Percentiles rank a stretch among this genome's conserved stretches.
phyloP scores from a whole-genome alignment of 345 rosid genomes.

The Eutrema japonicum region DNA sequence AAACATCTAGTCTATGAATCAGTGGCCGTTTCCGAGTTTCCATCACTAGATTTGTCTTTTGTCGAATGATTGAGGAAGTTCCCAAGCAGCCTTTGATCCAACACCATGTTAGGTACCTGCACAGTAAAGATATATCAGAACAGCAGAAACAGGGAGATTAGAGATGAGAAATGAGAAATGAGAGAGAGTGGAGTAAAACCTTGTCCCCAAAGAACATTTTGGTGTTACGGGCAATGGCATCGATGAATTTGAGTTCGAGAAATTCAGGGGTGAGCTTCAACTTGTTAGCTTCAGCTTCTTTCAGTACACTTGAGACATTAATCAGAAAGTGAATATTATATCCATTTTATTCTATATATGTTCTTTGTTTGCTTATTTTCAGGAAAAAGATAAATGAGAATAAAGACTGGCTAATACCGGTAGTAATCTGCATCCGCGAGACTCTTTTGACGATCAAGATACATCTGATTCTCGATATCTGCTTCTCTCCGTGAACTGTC shows the following conservation, averaged over 20 bases:
- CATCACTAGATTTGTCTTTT: slow-evolving; percentile 36
- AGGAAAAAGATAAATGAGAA: neutral
- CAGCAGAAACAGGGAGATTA: slow-evolving; percentile 24
- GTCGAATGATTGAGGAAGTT: slow-evolving; percentile 55
- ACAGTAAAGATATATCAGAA: slow-evolving; percentile 18
- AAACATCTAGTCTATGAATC: slow-evolving; percentile 34
- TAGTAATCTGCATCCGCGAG: slow-evolving; percentile 85
- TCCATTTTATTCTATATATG: neutral
- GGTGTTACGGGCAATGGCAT: slow-evolving; percentile 82
- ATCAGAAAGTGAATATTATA: slow-evolving; percentile 19
- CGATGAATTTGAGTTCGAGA: slow-evolving; percentile 87
- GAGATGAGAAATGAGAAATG: neutral
- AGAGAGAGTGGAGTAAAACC: slow-evolving; percentile 46
- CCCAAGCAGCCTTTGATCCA: slow-evolving; percentile 87
- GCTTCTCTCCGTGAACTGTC: slow-evolving; percentile 76
- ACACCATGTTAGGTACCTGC: slow-evolving; percentile 83
- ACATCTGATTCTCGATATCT: slow-evolving; percentile 85
- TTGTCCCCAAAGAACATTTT: slow-evolving; percentile 91
- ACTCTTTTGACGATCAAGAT: slow-evolving; percentile 77
- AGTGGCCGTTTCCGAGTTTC: slow-evolving; percentile 30
- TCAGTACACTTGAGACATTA: slow-evolving; percentile 53
- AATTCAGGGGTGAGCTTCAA: slow-evolving; percentile 86
- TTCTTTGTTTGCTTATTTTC: slow-evolving; percentile 1
- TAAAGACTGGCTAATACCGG: slow-evolving; percentile 49
- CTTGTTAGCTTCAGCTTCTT: slow-evolving; percentile 93